phyloP scores from a whole-genome alignment of 768 basidiomycete genomes.

The Rhizopogon vinicolor region DNA sequence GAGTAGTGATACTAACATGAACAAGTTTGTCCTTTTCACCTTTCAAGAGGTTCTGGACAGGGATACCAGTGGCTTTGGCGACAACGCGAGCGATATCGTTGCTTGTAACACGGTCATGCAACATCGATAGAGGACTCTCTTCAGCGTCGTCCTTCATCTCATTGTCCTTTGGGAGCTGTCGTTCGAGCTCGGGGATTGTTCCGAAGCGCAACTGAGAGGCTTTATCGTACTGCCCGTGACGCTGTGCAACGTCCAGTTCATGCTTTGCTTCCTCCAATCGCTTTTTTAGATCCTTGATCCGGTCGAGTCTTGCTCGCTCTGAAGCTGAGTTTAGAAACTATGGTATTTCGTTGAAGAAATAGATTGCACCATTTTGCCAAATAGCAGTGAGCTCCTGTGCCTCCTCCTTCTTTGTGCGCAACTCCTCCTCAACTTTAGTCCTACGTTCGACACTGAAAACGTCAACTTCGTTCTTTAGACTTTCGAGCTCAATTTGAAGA shows the following conservation, averaged over 20 bases:
- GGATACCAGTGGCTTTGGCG: conserved; percentile 86
- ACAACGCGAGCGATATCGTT: conserved; percentile 87
- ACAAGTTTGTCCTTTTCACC: conserved; percentile 89
- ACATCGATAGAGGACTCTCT: conserved; percentile 49
- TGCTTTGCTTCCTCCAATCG: conserved; percentile 79
- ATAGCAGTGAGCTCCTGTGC: conserved; percentile 56
- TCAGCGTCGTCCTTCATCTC: conserved; percentile 40
- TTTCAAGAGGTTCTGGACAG: conserved; percentile 82
- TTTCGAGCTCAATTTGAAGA: conserved; percentile 85
- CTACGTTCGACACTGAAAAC: conserved; percentile 77
- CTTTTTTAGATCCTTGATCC: conserved; percentile 68
- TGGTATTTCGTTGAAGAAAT: neutral
- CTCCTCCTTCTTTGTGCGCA: conserved; percentile 57
- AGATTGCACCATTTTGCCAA: conserved; percentile 65
- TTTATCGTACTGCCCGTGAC: conserved; percentile 81
- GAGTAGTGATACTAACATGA: conserved; percentile 49
- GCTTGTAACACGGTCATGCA: conserved; percentile 86
- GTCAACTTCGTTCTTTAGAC: conserved; percentile 84
- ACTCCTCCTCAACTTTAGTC: conserved; percentile 57
- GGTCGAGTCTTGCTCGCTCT: conserved; percentile 68
- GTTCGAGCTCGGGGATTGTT: conserved; percentile 78
- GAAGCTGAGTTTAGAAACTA: neutral
- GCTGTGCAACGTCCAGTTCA: conserved; percentile 83
- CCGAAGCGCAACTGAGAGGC: conserved; percentile 83
- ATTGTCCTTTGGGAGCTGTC: conserved; percentile 55